Conservation (phyloP, 176 grass and related monocot species). For the Musa schizocarpa region DNA sequence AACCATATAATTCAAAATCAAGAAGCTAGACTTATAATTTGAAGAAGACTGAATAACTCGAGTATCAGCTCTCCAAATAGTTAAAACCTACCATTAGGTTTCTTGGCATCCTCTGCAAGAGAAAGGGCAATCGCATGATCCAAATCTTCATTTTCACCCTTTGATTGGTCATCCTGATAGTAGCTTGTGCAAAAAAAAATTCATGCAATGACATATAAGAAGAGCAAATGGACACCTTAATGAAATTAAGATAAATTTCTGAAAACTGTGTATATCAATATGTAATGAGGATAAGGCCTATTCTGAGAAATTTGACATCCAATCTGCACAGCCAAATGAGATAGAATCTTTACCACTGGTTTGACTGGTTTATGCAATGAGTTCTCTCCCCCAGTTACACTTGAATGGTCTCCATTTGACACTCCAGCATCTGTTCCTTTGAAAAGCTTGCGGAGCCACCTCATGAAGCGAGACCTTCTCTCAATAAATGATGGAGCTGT, state of each 20-base stretch:
- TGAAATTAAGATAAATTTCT: background rate
- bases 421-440: slow-evolving; percentile 51
- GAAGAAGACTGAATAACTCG: background rate
- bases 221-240: slow-evolving; percentile 1
- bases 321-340: background rate
- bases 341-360: slow-evolving; percentile 44
- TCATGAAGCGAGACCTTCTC: slow-evolving; percentile 80
- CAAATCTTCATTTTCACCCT: slow-evolving; percentile 66
- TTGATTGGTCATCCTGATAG: slow-evolving; percentile 59
- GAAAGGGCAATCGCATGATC: slow-evolving; percentile 74
- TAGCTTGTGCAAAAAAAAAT: slow-evolving; percentile 13
- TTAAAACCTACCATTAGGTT: slow-evolving; percentile 39
- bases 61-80: background rate
- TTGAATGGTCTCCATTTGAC: slow-evolving; percentile 31
- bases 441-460: slow-evolving; percentile 81
- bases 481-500: slow-evolving; percentile 32
- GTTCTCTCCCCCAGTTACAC: slow-evolving; percentile 45
- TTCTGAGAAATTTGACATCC: background rate
- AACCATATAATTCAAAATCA: background rate
- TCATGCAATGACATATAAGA: slow-evolving; percentile 22
- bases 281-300: background rate
- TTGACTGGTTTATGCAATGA: slow-evolving; percentile 47
- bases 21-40: background rate
- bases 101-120: slow-evolving; percentile 67
- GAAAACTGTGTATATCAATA: background rate